Percentiles rank a stretch among this genome's conserved stretches.
Conservation (phyloP, 805 yeast species). For the Kuraishia ogatae region DNA sequence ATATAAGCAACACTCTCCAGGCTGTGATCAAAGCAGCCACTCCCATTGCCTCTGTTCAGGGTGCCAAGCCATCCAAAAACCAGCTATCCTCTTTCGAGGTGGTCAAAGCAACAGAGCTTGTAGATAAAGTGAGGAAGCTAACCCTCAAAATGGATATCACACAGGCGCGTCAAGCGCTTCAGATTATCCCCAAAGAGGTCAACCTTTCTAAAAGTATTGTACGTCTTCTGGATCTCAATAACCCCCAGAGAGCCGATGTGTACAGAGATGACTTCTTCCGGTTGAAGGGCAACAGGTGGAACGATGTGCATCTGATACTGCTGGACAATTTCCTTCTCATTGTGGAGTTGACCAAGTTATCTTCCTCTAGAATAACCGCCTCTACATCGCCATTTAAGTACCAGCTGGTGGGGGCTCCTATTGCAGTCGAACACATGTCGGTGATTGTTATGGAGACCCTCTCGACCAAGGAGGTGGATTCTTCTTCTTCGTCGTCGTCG, state of each 20-base stretch:
- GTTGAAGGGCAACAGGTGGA: not conserved
- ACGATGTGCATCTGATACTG: conserved; percentile 40
- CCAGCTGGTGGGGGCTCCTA: conserved; percentile 47
- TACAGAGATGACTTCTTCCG: not conserved
- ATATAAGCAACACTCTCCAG: not conserved
- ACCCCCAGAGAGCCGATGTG: conserved; percentile 44
- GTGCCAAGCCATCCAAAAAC: not conserved
- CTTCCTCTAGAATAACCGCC: conserved; percentile 38
- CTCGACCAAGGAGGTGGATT: conserved; percentile 1
- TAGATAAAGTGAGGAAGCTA: not conserved
- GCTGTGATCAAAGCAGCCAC: not conserved
- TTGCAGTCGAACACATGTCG: conserved; percentile 50
- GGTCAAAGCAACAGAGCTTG: not conserved
- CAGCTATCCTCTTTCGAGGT: not conserved
- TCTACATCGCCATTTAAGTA: conserved; percentile 23
- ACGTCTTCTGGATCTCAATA: conserved; percentile 17
- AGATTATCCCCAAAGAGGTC: not conserved
- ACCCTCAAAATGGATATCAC: not conserved
- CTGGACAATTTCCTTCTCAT: conserved; percentile 66
- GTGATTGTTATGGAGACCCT: conserved; percentile 34
- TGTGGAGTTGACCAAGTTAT: not conserved
- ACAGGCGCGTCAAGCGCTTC: not conserved
- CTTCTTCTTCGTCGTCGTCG: not conserved
- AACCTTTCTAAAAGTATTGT: not conserved
- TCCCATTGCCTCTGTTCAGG: not conserved